phyloP scores from a whole-genome alignment of 2,329 filamentous ascomycete genomes.

The Calcarisporium arbuscula region DNA sequence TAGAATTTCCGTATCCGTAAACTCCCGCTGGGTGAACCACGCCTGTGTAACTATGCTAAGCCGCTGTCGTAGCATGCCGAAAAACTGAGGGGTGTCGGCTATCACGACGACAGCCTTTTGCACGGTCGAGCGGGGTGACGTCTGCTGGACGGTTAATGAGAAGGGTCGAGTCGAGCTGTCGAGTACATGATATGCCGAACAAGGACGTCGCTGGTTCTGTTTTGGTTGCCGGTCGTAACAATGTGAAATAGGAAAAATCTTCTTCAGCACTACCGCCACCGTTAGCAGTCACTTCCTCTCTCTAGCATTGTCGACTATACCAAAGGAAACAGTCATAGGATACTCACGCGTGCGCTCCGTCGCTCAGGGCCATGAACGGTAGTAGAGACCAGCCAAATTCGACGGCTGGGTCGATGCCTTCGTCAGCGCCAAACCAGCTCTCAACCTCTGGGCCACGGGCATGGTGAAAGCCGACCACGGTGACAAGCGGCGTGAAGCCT shows the following conservation, averaged over 20 bases:
- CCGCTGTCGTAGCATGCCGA: slow-evolving; percentile 85
- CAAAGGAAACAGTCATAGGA: background rate
- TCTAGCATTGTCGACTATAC: too few species aligned
- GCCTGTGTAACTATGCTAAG: slow-evolving; percentile 85
- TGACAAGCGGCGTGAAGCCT: slow-evolving; percentile 62
- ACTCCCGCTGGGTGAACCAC: slow-evolving; percentile 94
- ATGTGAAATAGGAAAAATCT: slow-evolving; percentile 98
- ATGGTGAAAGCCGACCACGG: slow-evolving; percentile 80
- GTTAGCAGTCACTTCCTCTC: too few species aligned
- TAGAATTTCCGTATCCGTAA: slow-evolving; percentile 85
- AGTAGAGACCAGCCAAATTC: slow-evolving; percentile 88
- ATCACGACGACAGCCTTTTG: slow-evolving; percentile 98
- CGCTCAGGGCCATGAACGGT: slow-evolving; percentile 94
- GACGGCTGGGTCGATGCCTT: slow-evolving; percentile 68
- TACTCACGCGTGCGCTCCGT: slow-evolving; percentile 86
- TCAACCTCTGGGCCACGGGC: slow-evolving; percentile 88
- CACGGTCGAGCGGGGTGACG: slow-evolving; percentile 92
- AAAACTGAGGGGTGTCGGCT: slow-evolving; percentile 81
- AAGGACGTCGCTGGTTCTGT: slow-evolving; percentile 65
- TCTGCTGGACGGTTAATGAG: slow-evolving; percentile 76
- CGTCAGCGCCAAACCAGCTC: slow-evolving; percentile 73
- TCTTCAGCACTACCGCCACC: slow-evolving; percentile 74
- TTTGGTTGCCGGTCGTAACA: slow-evolving; percentile 57
- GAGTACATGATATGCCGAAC: slow-evolving; percentile 92
- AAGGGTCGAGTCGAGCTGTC: slow-evolving; percentile 76